Evolutionary conservation across 2,329 filamentous ascomycete genomes (phyloP), one percentile per base, ranked within the genome.

Genomic region (Penicillium fuscoglaucum): DNA sequence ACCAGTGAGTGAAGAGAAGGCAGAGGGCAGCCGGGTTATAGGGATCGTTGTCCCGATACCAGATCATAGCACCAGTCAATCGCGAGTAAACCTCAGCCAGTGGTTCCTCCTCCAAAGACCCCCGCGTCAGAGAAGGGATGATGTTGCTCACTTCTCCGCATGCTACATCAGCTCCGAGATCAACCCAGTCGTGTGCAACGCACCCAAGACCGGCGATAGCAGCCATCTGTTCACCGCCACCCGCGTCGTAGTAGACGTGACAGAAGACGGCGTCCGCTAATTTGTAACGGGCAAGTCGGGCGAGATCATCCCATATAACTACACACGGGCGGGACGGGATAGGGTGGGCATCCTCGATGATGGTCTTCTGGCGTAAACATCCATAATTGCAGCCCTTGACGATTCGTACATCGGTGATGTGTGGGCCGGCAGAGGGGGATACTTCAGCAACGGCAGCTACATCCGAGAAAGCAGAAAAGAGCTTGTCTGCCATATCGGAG

Each of bases 141-240:
- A 61, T 59, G 31, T 61, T 61, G n/a, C 52, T 57, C 2, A 61
- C 59, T 51, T 61, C 59, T 37, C 49, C 59, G 21, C 59, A 61
- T 29, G 53, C 43, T 7, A 59, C 17, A 39, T 61, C 59, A 44
- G 59, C 48, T 19, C 59, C 59, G 4, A 59, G 28, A 46, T 61
- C 57, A 12, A 61, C 49, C 57, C 59, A 61, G 45, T 61, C 59
- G 9, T 61, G 57, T 2, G 33, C 52, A 43, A 61, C 57, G 31
- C 59, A 61, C 1, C 57, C 59, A 39, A 59, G 59, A 35, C 59
- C 59, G n/a, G 59, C 59, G 28, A 61, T 61, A 6, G 59, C 59
- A 26, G 59, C 57, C 57, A 61, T 61, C 24, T 61, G 45, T 35
- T 61, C 59, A 37, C 57, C 52, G 52, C 59, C 59, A 24, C 59